Evolutionary conservation across 352 stramenopile genomes (phyloP).

Genomic region (Blastocystis hominis): DNA sequence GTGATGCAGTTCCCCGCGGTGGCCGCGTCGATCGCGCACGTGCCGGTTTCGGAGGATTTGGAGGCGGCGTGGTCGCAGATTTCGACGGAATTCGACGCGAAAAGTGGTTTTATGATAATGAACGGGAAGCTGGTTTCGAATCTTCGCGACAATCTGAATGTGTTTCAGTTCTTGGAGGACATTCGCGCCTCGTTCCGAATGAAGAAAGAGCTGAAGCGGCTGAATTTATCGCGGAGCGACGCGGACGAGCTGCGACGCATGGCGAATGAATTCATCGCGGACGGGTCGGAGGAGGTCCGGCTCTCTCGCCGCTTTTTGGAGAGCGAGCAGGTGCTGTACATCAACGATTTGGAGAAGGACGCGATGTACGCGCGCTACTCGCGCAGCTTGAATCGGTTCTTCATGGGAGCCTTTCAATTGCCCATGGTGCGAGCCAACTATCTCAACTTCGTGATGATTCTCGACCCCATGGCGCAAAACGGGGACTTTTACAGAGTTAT

Average conservation of each 20-base stretch:
- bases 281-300: background rate
- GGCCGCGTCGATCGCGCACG: constrained; percentile 60
- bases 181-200: constrained; percentile 65
- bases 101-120: constrained; percentile 70
- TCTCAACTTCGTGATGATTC: constrained; percentile 64
- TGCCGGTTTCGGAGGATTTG: constrained; percentile 61
- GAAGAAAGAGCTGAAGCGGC: background rate
- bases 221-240: background rate
- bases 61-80: constrained; percentile 63
- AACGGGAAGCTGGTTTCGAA: constrained; percentile 75
- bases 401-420: constrained; percentile 63
- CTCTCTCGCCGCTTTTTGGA: background rate
- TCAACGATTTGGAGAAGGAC: constrained; percentile 70
- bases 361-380: constrained; percentile 63
- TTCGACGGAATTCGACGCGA: constrained; percentile 62
- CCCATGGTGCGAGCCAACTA: constrained; percentile 65
- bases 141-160: constrained; percentile 75
- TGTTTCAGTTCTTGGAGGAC: constrained; percentile 76
- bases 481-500: constrained; percentile 17
- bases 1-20: constrained; percentile 75
- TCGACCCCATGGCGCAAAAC: constrained; percentile 60
- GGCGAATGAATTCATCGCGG: background rate
- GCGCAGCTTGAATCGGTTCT: constrained; percentile 59
- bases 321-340: constrained; percentile 61
- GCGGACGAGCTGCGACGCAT: background rate